Evolutionary conservation across 257 asterid genomes (phyloP), one percentile per base, ranked within the genome.

Genomic region (Scutellaria galericulata): DNA sequence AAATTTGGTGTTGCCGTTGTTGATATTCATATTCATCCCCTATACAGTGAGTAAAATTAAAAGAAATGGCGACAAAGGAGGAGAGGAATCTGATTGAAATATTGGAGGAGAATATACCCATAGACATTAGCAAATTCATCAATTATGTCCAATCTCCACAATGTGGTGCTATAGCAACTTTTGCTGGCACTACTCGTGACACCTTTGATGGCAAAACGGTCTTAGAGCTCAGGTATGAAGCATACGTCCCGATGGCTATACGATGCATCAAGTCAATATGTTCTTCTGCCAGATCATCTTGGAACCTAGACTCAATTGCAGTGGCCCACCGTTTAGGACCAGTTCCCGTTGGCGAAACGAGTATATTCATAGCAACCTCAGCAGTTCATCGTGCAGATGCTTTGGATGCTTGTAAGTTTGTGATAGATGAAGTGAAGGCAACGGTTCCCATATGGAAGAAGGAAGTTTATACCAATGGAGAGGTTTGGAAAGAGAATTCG

Each of bases 381-480:
- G 56, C 97, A 2, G 96, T 87, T 59, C 99, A 95, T 44, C 84
- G 98, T 31, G 89, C 78, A 7, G 99, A 95, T 64, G 85, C 92
- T 13, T 70, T 95, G 92, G 95, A 87, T 78, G 98, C 97, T 20
- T 95, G 98, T 71, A 80, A 90, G 66, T 95, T 85, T 62, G 67
- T 92, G 76, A 95, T 95, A 7, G 98, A 95, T 65, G 99, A 95
- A 84, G 83, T 95, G 7, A 92, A 95, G 88, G 97, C 96, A 10
- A 82, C 88, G 0, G 99, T 95, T 65, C 99, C 98, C 0, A 86
- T 92, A 66, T 95, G 99, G 98, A 95, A 95, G 97, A 92, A 95
- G 78, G 98, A 95, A 80, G 96, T 95, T 67, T 95, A 90, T 75
- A 74, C 85, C 22, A 88, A 92, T 66, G 99, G 97, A 57, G 97